A percentile compares a stretch with the other conserved stretches of the same genome.
phyloP scores from a whole-genome alignment of 192 early-diverging fungal species.

The Linnemannia elongata region DNA sequence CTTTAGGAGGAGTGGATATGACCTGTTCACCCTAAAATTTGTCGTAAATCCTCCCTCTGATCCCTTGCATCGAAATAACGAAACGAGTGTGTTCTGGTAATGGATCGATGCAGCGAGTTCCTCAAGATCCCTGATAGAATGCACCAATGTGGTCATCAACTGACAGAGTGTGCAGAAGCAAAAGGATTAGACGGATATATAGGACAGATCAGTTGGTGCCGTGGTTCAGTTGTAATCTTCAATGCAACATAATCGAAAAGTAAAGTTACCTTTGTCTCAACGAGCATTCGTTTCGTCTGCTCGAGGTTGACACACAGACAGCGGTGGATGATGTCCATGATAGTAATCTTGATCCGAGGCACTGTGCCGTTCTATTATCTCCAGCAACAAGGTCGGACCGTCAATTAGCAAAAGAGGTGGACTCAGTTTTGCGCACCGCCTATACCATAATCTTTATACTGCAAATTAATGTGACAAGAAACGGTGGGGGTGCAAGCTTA shows the following conservation, averaged over 20 bases:
- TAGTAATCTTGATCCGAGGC: conserved; percentile 31
- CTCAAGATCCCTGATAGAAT: conserved; percentile 15
- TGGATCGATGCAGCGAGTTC: conserved; percentile 12
- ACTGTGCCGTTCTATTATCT: conserved; percentile 20
- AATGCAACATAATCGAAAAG: not conserved
- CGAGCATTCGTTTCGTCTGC: conserved; percentile 30
- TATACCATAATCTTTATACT: not conserved
- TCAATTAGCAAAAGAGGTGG: not conserved
- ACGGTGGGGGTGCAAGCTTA: conserved; percentile 3
- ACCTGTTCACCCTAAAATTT: not conserved
- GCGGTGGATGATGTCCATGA: conserved; percentile 14
- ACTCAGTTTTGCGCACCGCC: not conserved
- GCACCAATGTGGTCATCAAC: conserved; percentile 11
- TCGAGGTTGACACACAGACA: conserved; percentile 7
- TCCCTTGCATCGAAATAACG: not conserved
- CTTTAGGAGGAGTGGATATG: not conserved
- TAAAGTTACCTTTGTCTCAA: conserved; percentile 17
- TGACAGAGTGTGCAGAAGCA: not conserved
- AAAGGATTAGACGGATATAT: not conserved
- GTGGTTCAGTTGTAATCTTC: not conserved
- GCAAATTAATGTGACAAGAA: not conserved
- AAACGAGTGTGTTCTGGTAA: not conserved
- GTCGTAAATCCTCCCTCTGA: not conserved
- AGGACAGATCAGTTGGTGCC: too few species aligned
- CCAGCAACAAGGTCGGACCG: not conserved